Evolutionary conservation across 805 yeast species (phyloP), one percentile per base, ranked within the genome.

Genomic region (Cyberlindnera saturnus): DNA sequence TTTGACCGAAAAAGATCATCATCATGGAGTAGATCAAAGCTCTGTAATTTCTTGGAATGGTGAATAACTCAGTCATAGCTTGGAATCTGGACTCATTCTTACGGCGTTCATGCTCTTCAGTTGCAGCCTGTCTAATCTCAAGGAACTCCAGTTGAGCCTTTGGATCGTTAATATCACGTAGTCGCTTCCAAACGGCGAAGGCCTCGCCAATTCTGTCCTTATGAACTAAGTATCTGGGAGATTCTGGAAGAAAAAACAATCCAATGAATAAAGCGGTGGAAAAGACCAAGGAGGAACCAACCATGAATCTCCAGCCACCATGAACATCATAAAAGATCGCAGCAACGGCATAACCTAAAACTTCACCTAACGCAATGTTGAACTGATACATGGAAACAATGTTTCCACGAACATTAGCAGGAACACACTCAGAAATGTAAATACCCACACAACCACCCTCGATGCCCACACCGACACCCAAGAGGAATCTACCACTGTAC

Each of bases 361-460:
- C 80, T 56, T 80, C 86, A 43, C 86, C 86, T 26, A 80, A 65
- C 0, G 86, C 86, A 55, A 79, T 75, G 57, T 73, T 76, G 59
- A 79, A 73, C 59, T 80, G 86, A 57, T 77, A 79, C 59, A 79
- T 55, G 2, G 85, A 77, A 18, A 79, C 85, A 38, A 80, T 60
- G 46, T 70, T 73, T 51, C 86, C 86, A 50, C 86, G 69, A 23
- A 73, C 69, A n/a, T 57, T 57, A 1, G 81, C 70, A 9, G 83
- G 83, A 26, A 75, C 78, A 42, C 75, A 73, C 55, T 81, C 86
- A 20, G 82, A 70, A 41, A 79, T 75, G 55, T 79, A 80, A 42
- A 77, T 72, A 52, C 81, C 80, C 49, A 80, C 81, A 54, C 77
- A 71, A 37, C 81, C 82, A 56, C 82, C 81, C 60, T 79, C 85